Evolutionary conservation across 1,284 basidiomycete species (phyloP), one percentile per base, ranked within the genome.

Genomic region (Cystobasidiaceae sp.): DNA sequence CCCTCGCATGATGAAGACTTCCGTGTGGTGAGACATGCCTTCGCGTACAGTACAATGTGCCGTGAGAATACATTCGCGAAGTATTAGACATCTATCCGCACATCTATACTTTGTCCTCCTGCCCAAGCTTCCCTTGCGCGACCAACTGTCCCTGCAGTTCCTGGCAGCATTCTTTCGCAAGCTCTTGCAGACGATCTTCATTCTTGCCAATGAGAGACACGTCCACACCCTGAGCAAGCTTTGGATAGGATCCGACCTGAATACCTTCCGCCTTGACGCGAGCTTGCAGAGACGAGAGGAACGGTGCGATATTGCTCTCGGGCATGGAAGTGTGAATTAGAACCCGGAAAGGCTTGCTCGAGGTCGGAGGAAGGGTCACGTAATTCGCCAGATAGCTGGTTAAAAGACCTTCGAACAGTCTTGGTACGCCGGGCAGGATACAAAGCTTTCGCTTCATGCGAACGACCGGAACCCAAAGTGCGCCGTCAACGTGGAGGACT

Each of bases 301-400:
- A 94, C 0, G 93, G 92, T 2, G 90, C 89, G 64, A 97, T 96
- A 66, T 84, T 84, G 2, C 88, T 90, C 79, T 97, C 93, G 0
- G 89, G 86, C 43, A 34, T 69, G 63, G 63, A 52, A n/a, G 73
- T 74, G 50, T 74, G 73, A 0, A 74, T 56, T 6, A 74, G 57
- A 0, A 69, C 65, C 2, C 73, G 65, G 63, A 54, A 72, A 0
- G 73, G 72, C 59, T 73, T 73, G 44, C 67, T 66, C 0, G 66
- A 67, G 8, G 69, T 43, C 0, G 61, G 61, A 17, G 74, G 74
- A 0, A 75, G 65, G 7, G 69, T 39, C n/a, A 75, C 61, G 56
- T 71, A 75, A 34, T 67, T 59, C 5, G 69, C 57, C 0, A 69
- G 25, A 9, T 72, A 58, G 23, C 68, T 71, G 5, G 70, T 70